Conservation (phyloP, 306 rosid genomes). For the Quercus robur region DNA sequence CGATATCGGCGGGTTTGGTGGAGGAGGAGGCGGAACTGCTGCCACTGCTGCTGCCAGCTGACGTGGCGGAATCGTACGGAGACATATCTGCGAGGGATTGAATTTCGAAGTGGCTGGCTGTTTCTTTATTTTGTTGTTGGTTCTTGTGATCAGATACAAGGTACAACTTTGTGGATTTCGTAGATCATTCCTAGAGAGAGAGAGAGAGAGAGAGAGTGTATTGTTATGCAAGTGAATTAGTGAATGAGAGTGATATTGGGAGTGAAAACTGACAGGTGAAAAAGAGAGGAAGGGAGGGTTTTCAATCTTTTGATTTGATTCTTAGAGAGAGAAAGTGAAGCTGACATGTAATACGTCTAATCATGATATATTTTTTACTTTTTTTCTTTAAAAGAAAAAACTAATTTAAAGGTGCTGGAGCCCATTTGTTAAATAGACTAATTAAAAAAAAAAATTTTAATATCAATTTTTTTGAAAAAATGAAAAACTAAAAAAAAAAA, state of each 20-base stretch:
- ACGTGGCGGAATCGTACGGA: conserved; percentile 31
- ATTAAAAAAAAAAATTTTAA: too few relatives aligned
- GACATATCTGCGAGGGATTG: conserved; percentile 26
- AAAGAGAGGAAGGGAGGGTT: conserved; percentile 11
- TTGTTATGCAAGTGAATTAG: neutral
- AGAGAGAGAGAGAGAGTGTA: neutral
- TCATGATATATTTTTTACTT: conserved; percentile 18
- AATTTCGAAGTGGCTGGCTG: neutral
- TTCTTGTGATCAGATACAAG: conserved; percentile 1
- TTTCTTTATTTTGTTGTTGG: neutral
- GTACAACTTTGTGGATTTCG: conserved; percentile 2
- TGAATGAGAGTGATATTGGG: neutral
- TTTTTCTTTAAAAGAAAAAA: neutral
- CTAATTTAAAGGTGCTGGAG: too few relatives aligned
- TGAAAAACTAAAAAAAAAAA: too few relatives aligned
- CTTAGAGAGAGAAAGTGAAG: neutral
- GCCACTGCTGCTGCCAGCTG: conserved; percentile 32
- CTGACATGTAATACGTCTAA: conserved; percentile 20
- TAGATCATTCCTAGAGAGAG: conserved; percentile 6
- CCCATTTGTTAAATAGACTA: too few relatives aligned
- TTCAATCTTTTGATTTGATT: neutral
- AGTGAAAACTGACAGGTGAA: conserved; percentile 27
- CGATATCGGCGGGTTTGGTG: conserved; percentile 47
- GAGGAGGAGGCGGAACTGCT: conserved; percentile 41
- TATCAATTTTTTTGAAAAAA: too few relatives aligned